These are phyloP conservation scores for Chytriomyces hyalinus DNA, from an alignment of 192 early-diverging fungal genomes.

Conservation along the genomic window DNA sequence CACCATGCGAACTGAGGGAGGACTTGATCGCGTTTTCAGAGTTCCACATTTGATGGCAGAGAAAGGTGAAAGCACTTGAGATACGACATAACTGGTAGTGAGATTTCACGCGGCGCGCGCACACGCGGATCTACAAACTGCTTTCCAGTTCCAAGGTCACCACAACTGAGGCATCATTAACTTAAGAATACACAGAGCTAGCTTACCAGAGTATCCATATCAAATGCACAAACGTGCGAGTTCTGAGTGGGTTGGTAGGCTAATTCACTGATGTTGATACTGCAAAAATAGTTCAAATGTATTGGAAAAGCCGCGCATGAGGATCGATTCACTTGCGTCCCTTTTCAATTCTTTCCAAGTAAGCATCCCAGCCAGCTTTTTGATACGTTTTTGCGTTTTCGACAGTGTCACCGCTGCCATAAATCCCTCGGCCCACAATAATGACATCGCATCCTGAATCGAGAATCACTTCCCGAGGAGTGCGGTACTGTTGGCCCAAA, in stretches of 20 bases:
- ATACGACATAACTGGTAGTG: constrained; percentile 71
- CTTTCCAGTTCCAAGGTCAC: too few relatives aligned
- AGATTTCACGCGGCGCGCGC: too few relatives aligned
- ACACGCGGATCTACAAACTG: too few relatives aligned
- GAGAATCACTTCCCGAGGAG: constrained; percentile 83
- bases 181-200: too few relatives aligned
- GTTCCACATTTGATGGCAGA: constrained; percentile 90
- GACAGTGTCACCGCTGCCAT: constrained; percentile 61
- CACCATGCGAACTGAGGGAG: constrained; percentile 66
- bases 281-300: too few relatives aligned
- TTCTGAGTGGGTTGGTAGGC: too few relatives aligned
- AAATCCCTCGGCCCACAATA: constrained; percentile 98
- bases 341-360: constrained; percentile 61
- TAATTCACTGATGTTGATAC: too few relatives aligned
- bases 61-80: constrained; percentile 72
- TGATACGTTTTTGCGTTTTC: constrained; percentile 88
- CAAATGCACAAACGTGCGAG: too few relatives aligned
- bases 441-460: constrained; percentile 92
- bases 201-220: too few relatives aligned
- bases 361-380: constrained; percentile 96
- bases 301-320: too few relatives aligned
- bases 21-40: constrained; percentile 73
- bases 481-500: constrained; percentile 95
- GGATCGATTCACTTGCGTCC: not conserved
- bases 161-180: too few relatives aligned